Percentiles rank a stretch among this genome's conserved stretches.
These are phyloP conservation scores for Globisporangium emineosum DNA, from an alignment of 352 stramenopile species.

Conservation along the genomic window DNA sequence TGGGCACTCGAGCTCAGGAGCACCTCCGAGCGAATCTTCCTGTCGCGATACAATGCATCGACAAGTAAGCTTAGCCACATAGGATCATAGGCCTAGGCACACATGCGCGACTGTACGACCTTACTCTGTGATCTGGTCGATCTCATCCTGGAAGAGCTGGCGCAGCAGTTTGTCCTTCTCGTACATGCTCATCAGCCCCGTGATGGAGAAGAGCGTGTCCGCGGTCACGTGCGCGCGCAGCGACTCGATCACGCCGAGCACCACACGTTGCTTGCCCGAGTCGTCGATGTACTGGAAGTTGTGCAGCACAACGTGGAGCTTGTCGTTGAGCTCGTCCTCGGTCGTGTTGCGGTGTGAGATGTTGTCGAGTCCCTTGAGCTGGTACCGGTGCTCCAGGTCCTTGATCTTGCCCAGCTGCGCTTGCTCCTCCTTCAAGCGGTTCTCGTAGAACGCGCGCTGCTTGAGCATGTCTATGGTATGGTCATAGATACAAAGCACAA, in stretches of 20 bases:
- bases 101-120: not conserved
- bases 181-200: constrained; percentile 44
- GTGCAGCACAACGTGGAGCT: constrained; percentile 45
- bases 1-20: constrained; percentile 47
- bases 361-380: constrained; percentile 47
- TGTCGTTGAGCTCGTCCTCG: constrained; percentile 44
- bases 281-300: constrained; percentile 62
- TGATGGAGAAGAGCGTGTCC: constrained; percentile 39
- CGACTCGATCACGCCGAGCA: constrained; percentile 43
- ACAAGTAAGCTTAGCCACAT: not conserved
- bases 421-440: constrained; percentile 34
- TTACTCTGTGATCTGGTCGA: constrained; percentile 49
- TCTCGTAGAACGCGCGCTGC: constrained; percentile 29
- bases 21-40: constrained; percentile 49
- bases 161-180: constrained; percentile 62
- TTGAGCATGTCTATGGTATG: constrained; percentile 45
- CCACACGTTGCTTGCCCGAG: constrained; percentile 49
- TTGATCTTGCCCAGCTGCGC: constrained; percentile 35
- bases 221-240: constrained; percentile 50
- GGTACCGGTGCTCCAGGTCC: constrained; percentile 46
- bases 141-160: constrained; percentile 52
- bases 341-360: constrained; percentile 46
- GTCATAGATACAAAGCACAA: not conserved
- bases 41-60: constrained; percentile 15
- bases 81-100: not conserved